Evolutionary conservation across 768 basidiomycete genomes (phyloP).

Genomic region (Rhizopogon vulgaris): DNA sequence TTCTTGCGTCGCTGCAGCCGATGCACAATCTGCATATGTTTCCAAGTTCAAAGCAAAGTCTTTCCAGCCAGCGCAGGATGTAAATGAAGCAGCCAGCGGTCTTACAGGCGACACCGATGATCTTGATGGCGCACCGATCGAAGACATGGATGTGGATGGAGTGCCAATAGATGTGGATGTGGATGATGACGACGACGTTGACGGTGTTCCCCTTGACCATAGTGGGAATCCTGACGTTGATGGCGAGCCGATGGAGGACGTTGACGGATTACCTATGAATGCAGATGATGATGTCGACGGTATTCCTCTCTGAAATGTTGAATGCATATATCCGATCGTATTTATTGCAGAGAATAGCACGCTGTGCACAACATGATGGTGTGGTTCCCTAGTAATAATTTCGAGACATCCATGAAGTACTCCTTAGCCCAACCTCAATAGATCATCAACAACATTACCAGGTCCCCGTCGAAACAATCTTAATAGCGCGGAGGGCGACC

Average conservation of each 20-base stretch:
- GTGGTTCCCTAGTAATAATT: not conserved
- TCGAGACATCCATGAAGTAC: not conserved
- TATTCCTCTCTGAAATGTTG: not conserved
- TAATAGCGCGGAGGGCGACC: not conserved
- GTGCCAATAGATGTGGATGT: constrained; percentile 28
- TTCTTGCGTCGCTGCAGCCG: constrained; percentile 8
- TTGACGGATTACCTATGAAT: constrained; percentile 36
- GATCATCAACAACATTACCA: not conserved
- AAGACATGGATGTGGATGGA: constrained; percentile 48
- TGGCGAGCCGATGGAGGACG: constrained; percentile 24
- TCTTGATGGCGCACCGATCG: constrained; percentile 47
- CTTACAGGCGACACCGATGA: constrained; percentile 37
- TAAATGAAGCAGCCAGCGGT: constrained; percentile 17
- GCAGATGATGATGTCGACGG: constrained; percentile 9
- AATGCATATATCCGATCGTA: not conserved
- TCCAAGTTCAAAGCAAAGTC: constrained; percentile 74
- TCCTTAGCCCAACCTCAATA: not conserved
- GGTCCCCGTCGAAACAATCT: not conserved
- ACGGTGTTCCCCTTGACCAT: constrained; percentile 32
- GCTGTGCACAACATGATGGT: not conserved
- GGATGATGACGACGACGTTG: constrained; percentile 31
- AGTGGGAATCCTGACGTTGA: constrained; percentile 15
- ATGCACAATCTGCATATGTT: constrained; percentile 30
- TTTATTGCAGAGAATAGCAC: not conserved
- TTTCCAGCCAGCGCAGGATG: constrained; percentile 63